phyloP scores from a whole-genome alignment of 139 green algal genomes.

The Auxenochlorella pyrenoidosa region DNA sequence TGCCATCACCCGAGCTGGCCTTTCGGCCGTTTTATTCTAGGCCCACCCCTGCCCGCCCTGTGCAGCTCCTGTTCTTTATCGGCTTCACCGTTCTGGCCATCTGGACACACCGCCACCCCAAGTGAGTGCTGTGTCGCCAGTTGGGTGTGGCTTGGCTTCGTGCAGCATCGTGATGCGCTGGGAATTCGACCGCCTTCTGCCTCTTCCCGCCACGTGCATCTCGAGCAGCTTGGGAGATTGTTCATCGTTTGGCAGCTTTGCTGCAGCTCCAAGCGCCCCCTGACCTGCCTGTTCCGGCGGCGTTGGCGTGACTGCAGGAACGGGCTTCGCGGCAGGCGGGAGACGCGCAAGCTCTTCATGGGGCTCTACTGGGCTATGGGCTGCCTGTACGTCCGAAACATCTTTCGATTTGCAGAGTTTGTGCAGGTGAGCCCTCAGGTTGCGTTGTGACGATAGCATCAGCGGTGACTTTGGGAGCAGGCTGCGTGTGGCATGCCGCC shows the following conservation, averaged over 20 bases:
- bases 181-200: background rate
- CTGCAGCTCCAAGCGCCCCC: no score
- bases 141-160: background rate
- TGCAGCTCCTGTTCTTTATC: constrained; percentile 22
- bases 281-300: no score
- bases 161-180: background rate
- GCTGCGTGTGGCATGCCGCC: background rate
- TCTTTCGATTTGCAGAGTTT: constrained; percentile 34
- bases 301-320: no score
- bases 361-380: constrained; percentile 18
- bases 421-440: background rate
- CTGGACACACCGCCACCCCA: constrained; percentile 26
- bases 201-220: background rate
- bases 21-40: no score
- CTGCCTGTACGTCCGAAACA: constrained; percentile 23
- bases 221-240: no score
- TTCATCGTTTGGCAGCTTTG: no score
- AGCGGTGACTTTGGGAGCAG: no score
- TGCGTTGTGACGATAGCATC: no score
- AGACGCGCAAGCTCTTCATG: background rate
- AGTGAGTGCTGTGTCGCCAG: background rate
- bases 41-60: background rate
- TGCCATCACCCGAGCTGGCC: no score
- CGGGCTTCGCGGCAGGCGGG: background rate
- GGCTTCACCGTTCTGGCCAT: background rate